These are phyloP conservation scores for Neurospora sp. DNA, from an alignment of 495 filamentous ascomycete genomes.

Conservation along the genomic window DNA sequence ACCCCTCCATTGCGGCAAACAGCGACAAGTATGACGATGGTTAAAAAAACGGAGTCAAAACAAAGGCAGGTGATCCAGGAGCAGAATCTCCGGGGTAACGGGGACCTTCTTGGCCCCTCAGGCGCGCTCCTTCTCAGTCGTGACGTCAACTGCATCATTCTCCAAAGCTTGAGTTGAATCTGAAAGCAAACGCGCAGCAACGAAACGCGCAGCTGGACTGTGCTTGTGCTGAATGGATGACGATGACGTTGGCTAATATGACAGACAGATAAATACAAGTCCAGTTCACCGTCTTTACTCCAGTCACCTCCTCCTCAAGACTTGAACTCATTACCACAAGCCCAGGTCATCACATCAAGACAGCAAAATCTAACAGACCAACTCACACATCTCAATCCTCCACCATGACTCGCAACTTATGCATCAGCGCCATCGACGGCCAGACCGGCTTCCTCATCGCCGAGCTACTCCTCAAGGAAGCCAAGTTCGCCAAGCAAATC, in stretches of 20 bases:
- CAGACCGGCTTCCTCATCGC: constrained; percentile 46
- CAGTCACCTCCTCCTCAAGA: background rate
- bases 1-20: background rate
- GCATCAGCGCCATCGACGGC: constrained; percentile 44
- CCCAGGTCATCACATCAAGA: background rate
- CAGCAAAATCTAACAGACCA: background rate
- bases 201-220: background rate
- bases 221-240: background rate
- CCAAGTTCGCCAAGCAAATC: constrained; percentile 33
- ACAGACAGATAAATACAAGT: background rate
- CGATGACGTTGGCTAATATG: background rate
- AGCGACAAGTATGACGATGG: background rate
- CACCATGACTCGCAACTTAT: constrained; percentile 38
- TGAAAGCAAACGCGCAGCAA: background rate
- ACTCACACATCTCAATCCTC: background rate
- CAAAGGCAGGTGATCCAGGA: background rate
- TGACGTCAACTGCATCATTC: background rate
- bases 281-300: background rate
- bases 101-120: background rate
- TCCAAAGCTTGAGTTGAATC: background rate
- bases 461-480: constrained; percentile 40
- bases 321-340: background rate
- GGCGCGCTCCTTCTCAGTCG: background rate
- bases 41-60: background rate
- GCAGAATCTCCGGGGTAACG: background rate